Conservation (phyloP, 176 grass and related monocot genomes). For the Carex myosuroides region DNA sequence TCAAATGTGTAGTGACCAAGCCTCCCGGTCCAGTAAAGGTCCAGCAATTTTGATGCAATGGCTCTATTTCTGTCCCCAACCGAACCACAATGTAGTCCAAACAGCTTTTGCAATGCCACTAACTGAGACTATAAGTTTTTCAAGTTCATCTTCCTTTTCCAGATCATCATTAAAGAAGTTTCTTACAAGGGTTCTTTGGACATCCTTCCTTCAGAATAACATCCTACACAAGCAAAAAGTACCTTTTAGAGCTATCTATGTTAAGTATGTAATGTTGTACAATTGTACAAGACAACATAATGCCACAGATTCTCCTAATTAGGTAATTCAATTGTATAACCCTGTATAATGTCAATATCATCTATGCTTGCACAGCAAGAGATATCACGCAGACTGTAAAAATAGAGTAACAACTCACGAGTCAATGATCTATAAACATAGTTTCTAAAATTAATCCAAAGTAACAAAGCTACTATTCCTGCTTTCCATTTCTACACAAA, state of each 20-base stretch:
- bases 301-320: too few relatives aligned
- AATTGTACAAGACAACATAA: too few relatives aligned
- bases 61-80: constrained; percentile 32
- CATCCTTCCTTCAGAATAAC: constrained; percentile 45
- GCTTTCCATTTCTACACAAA: not conserved
- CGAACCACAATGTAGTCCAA: constrained; percentile 28
- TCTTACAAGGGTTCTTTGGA: constrained; percentile 37
- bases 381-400: too few relatives aligned
- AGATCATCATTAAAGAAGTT: constrained; percentile 36
- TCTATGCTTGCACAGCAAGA: too few relatives aligned
- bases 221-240: constrained; percentile 42
- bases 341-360: too few relatives aligned
- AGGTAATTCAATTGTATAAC: too few relatives aligned
- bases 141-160: constrained; percentile 35
- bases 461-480: not conserved
- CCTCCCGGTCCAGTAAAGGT: constrained; percentile 66
- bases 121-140: constrained; percentile 50
- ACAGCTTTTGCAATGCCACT: constrained; percentile 37
- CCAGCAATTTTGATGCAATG: constrained; percentile 46
- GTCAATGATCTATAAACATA: not conserved
- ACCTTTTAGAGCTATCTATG: too few relatives aligned
- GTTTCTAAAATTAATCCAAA: not conserved
- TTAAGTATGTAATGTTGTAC: too few relatives aligned
- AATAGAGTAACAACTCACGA: not conserved
- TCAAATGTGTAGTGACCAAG: constrained; percentile 66